Evolutionary conservation across 2,329 filamentous ascomycete genomes (phyloP).

Genomic region (Hymenoscyphus fraxineus): DNA sequence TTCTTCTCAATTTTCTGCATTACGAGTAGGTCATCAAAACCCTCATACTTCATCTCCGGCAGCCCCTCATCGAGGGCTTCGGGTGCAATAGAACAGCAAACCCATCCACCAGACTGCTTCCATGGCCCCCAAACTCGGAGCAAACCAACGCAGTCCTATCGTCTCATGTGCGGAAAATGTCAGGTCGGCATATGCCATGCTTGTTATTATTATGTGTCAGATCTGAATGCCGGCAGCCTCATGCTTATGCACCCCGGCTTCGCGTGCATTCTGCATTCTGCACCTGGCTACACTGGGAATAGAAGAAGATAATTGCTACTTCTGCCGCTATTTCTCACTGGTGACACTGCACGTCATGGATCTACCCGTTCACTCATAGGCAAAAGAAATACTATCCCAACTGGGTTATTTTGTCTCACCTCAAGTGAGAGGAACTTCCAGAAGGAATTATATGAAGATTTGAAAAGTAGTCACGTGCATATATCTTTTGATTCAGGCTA

Average conservation of each 20-base stretch:
- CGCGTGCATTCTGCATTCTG: neutral
- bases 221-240: neutral
- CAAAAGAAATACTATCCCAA: neutral
- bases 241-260: constrained; percentile 12
- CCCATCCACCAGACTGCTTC: neutral
- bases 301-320: neutral
- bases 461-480: neutral
- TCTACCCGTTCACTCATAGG: neutral
- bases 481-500: neutral
- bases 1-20: neutral
- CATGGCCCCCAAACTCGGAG: neutral
- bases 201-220: constrained; percentile 11
- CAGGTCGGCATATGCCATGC: neutral
- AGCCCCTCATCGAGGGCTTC: neutral
- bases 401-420: neutral
- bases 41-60: neutral
- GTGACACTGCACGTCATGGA: neutral
- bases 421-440: neutral
- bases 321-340: neutral
- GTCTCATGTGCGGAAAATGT: neutral
- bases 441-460: neutral
- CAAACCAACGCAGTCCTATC: neutral
- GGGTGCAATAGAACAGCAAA: neutral
- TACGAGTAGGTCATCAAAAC: neutral
- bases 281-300: neutral